Evolutionary conservation across 2,329 filamentous ascomycete species (phyloP), one percentile per base, ranked within the genome.

Genomic region (Claviceps spartinae): DNA sequence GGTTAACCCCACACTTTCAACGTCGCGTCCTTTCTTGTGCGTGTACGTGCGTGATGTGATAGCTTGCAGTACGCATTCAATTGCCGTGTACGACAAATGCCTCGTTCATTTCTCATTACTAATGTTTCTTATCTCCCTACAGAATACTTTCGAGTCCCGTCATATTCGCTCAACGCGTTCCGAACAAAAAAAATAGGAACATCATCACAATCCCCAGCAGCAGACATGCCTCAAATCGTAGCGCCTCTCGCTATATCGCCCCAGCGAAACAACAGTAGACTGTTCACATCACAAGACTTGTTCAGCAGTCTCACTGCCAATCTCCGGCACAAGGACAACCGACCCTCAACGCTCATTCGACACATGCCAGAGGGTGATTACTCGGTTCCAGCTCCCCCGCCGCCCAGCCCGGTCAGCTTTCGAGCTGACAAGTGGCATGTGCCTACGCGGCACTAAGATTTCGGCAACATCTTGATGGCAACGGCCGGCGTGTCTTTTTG

Each of bases 331-430:
- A 63, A 67, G 54, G 64, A 63, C 58, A 62, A 67, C 51, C 65
- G 67, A n/a, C 66, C 70, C 18, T 62, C 68, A 54, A 71, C 72
- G 2, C 75, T 76, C 0, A 67, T 72, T 55, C 75, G 72, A 57
- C 67, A 69, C 57, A 77, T 79, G 59, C 71, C 70, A 56, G 75
- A 80, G 59, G 69, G 77, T 54, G 79, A 83, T 65, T 83, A 82
- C 67, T 72, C 73, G 36, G 79, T 82, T 20, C 81, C 81, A n/a
- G 79, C 80, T 14, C 77, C 81, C 42, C 81, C 81, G 13, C 81
- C 81, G 20, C 79, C 81, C 13, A 81, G 77, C 58, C 81, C 81
- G 7, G 77, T 83, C 61, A 77, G 76, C 66, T 82, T 81, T 61
- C 73, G 76, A 34, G 65, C 68, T 24, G 77, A 82, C 13, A 52